These are phyloP conservation scores for Candida bentonensis DNA, from an alignment of 805 yeast species.

Conservation along the genomic window DNA sequence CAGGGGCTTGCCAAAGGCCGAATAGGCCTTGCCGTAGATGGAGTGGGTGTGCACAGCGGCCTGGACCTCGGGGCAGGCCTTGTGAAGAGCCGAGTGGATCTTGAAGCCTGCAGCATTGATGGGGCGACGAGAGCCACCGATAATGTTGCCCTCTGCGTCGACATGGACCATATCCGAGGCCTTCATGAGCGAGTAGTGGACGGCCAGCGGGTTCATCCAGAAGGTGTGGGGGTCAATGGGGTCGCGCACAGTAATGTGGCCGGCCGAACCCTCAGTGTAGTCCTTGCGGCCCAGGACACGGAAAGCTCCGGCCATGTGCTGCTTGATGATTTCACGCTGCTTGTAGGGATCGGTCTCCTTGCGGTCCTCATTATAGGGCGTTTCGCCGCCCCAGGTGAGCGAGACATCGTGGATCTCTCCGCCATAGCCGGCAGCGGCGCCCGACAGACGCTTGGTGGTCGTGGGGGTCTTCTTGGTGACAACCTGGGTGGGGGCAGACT, in stretches of 20 bases:
- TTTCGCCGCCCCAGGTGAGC: neutral
- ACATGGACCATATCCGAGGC: constrained; percentile 51
- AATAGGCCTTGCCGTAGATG: constrained; percentile 48
- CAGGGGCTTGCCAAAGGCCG: constrained; percentile 48
- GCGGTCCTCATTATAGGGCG: neutral
- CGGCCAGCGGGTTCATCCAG: constrained; percentile 84
- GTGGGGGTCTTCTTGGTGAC: neutral
- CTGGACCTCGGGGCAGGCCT: constrained; percentile 53
- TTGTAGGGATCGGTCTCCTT: neutral
- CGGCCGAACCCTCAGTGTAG: constrained; percentile 66
- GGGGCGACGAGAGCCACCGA: constrained; percentile 43
- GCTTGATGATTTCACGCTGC: neutral
- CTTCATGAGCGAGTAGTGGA: constrained; percentile 49
- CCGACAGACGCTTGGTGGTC: neutral
- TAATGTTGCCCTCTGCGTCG: constrained; percentile 47
- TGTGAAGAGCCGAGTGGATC: constrained; percentile 54
- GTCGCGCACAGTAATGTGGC: constrained; percentile 76
- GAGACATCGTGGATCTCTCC: neutral
- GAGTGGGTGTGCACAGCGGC: constrained; percentile 68
- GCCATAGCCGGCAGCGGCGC: neutral
- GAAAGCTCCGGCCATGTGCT: constrained; percentile 80
- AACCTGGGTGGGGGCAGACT: neutral
- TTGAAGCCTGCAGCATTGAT: constrained; percentile 59
- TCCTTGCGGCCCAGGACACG: constrained; percentile 70
- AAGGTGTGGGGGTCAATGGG: constrained; percentile 69